Base-by-base conservation (phyloP, 1,284 basidiomycete species). In the Cystobasidium pallidum region DNA sequence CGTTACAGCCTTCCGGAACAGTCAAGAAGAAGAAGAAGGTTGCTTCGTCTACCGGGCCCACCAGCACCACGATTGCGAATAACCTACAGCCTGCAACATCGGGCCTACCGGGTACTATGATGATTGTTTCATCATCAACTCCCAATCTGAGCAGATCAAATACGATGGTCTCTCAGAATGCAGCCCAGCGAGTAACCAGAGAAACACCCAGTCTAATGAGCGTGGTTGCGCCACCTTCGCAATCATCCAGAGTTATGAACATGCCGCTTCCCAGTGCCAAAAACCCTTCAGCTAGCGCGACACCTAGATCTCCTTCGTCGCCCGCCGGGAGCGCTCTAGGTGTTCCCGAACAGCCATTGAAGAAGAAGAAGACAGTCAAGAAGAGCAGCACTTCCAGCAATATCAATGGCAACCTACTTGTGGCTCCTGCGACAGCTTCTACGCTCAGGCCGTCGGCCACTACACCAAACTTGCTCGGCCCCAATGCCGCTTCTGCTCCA, bases 1-100 rank as follows among this genome's bases (percentile, higher is more conserved):
- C 54, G 4, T n/a, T 57, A n/a, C 54, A 57, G 54, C 54, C 54
- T 36, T 19, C 54, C 36, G 30, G 30, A n/a, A 57, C 54, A 6
- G 62, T 64, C 62, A 64, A 64, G 32, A 74, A 70, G 32, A 64
- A 64, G 62, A 74, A 74, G 51, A 74, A 67, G 68, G 58, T 66
- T 2, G 63, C 34, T 15, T 47, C 64, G 17, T n/a, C 64, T 24
- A 41, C 51, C 15, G 54, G 54, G 4, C 54, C 54, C 4, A 57
- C 54, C 19, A 57, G 24, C 21, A 57, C 54, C 19, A 36, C 32
- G 19, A n/a, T 57, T 10, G 54, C 54, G 15, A 57, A 57, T 32
- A 57, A 57, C 32, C 54, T 57, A 21, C 17, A 32, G 28, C 54
- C 54, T 34, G 54, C 64, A 17, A 52, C 28, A 17, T 52, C 62